These are phyloP conservation scores for Periconia digitata DNA, from an alignment of 2,329 filamentous ascomycete genomes.

Conservation along the genomic window DNA sequence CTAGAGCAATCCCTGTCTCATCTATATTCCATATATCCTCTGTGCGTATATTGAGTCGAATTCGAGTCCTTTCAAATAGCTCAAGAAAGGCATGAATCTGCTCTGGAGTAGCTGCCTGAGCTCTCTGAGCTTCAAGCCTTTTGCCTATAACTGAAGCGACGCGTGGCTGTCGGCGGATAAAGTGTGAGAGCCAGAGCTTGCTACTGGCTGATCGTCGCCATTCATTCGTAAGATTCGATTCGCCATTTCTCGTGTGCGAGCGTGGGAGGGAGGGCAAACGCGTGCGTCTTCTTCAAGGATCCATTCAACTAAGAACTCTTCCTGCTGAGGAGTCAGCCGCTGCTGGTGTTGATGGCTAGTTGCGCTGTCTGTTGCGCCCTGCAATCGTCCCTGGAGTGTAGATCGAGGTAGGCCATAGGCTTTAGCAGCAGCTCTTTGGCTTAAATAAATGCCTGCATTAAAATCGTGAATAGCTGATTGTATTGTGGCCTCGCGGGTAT, in stretches of 20 bases:
- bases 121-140: constrained; percentile 8
- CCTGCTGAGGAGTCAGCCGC: constrained; percentile 15
- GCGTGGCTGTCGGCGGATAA: constrained; percentile 14
- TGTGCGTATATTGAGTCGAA: constrained; percentile 10
- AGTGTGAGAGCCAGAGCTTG: constrained; percentile 14
- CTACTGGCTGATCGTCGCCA: constrained; percentile 10
- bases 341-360: constrained; percentile 14
- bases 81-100: constrained; percentile 13
- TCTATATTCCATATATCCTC: constrained; percentile 18
- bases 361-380: constrained; percentile 1
- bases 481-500: constrained; percentile 11
- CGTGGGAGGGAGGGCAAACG: constrained; percentile 11
- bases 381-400: constrained; percentile 6
- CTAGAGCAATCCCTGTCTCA: constrained; percentile 11
- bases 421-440: constrained; percentile 7
- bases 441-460: constrained; percentile 12
- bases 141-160: constrained; percentile 13
- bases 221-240: constrained; percentile 14
- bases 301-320: constrained; percentile 17
- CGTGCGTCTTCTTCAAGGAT: constrained; percentile 19
- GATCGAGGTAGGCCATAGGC: constrained; percentile 7
- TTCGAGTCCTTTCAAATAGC: constrained; percentile 11
- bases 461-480: constrained; percentile 11
- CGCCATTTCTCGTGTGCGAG: constrained; percentile 15
- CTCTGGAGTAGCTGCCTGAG: constrained; percentile 10